phyloP scores from a whole-genome alignment of 78 protist genomes.

The Pigoraptor vietnamica region DNA sequence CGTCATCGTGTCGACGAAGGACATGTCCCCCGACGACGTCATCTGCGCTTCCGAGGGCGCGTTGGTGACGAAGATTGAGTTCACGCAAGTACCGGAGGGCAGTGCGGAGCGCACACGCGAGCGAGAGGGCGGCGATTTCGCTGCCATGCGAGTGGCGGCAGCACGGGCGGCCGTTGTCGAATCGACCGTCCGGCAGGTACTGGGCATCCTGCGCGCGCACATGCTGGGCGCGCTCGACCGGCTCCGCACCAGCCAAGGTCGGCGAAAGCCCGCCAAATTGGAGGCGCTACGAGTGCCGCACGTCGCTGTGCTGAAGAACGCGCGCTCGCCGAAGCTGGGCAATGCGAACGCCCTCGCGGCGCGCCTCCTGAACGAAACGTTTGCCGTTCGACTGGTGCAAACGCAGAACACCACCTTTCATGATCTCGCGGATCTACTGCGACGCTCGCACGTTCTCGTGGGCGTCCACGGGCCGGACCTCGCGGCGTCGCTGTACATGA shows the following conservation, averaged over 20 bases:
- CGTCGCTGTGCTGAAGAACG: background rate
- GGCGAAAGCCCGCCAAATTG: no score
- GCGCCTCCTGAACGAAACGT: background rate
- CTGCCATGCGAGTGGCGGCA: background rate
- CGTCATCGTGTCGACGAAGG: background rate
- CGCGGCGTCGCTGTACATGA: background rate
- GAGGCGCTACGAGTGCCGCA: background rate
- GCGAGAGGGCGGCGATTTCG: no score
- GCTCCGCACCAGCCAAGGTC: no score
- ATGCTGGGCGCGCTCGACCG: background rate
- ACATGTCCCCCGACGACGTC: background rate
- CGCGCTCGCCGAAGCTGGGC: background rate
- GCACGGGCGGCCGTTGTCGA: background rate
- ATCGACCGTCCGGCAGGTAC: background rate
- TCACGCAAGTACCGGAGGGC: background rate
- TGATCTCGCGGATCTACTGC: background rate
- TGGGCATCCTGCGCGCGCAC: background rate
- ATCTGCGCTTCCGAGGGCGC: background rate
- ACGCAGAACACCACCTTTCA: background rate
- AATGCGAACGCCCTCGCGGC: background rate
- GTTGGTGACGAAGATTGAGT: background rate
- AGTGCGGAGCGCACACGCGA: no score
- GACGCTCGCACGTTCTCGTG: background rate
- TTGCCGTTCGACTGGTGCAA: background rate
- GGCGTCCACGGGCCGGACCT: background rate